Base-by-base conservation (phyloP, 768 basidiomycete species). In the Suillus spraguei region DNA sequence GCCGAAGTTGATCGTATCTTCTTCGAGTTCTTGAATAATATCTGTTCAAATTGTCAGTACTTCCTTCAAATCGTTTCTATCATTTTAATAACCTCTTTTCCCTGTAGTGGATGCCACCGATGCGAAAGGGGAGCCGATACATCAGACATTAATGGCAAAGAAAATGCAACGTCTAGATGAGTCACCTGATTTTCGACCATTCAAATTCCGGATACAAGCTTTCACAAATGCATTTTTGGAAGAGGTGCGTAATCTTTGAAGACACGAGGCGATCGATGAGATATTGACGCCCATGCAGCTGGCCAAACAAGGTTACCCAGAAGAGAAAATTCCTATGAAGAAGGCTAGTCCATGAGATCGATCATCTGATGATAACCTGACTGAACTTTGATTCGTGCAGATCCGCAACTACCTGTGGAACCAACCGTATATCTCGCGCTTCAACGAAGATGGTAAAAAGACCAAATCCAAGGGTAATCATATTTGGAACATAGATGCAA, bases 401-500 rank as follows among this genome's bases (percentile, higher is more conserved):
- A 87, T 94, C 74, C 90, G 95, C 69, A 89, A 94, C 78, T 99
- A 97, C 79, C 86, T 99, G 58, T 99, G 97, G 97, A 89, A 88
- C 64, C 94, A 96, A 69, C 89, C 89, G 36, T 89, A 91, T 73
- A 99, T 99, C 72, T 89, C 95, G 35, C 92, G 97, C 36, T 99
- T 96, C 82, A 99, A 99, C 74, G 95, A 98, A 71, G 97, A 99
- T 74, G 97, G 97, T 41, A 98, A 98, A 78, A 99, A 99, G 79
- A 93, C 96, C 28, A 99, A 99, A 78, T 96, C 94, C 60, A 97
- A 97, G 80, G 97, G 97, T 54, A 99, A 99, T 78, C 97, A 99
- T 71, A 97, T 98, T 68, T 99, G 97, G 97, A 96, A 95, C 71
- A 91, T 99, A 59, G 94, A 98, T 70, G 97, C 95, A n/a, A 93